Conservation (phyloP, 1,139 yeast genomes). For the Suhomyces kunorum region DNA sequence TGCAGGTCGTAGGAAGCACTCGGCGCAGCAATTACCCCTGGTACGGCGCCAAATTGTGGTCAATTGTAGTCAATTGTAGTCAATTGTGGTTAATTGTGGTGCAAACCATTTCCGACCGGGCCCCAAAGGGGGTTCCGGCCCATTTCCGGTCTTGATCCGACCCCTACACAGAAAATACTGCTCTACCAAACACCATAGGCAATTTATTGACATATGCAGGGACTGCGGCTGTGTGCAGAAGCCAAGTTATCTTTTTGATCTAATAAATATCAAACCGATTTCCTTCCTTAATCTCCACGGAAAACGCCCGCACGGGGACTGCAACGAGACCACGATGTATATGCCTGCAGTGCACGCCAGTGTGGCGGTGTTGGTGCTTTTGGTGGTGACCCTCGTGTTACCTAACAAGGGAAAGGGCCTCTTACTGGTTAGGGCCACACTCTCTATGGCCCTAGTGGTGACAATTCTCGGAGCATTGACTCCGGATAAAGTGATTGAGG, state of each 20-base stretch:
- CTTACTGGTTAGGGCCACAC: neutral
- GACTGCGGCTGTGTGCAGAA: conserved; percentile 3
- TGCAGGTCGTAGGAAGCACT: neutral
- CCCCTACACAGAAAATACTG: too few relatives aligned
- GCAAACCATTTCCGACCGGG: neutral
- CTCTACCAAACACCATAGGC: too few relatives aligned
- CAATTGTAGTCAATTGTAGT: neutral
- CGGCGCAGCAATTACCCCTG: neutral
- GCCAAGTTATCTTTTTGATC: conserved; percentile 10
- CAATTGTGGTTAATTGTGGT: neutral
- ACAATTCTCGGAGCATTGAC: conserved; percentile 16
- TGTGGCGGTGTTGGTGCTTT: conserved; percentile 5
- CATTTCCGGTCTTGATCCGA: neutral
- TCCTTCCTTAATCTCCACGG: too few relatives aligned
- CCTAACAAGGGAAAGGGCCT: neutral
- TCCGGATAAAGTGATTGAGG: conserved; percentile 33
- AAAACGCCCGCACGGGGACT: too few relatives aligned
- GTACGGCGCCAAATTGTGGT: neutral
- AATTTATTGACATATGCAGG: too few relatives aligned
- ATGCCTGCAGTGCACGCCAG: conserved; percentile 2
- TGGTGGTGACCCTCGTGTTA: conserved; percentile 3
- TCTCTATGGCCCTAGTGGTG: conserved; percentile 17
- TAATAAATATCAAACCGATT: too few relatives aligned
- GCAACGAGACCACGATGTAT: conserved; percentile 1
- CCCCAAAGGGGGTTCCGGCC: neutral